These are phyloP conservation scores for Emericellopsis atlantica DNA, from an alignment of 2,329 filamentous ascomycete species.

Conservation along the genomic window DNA sequence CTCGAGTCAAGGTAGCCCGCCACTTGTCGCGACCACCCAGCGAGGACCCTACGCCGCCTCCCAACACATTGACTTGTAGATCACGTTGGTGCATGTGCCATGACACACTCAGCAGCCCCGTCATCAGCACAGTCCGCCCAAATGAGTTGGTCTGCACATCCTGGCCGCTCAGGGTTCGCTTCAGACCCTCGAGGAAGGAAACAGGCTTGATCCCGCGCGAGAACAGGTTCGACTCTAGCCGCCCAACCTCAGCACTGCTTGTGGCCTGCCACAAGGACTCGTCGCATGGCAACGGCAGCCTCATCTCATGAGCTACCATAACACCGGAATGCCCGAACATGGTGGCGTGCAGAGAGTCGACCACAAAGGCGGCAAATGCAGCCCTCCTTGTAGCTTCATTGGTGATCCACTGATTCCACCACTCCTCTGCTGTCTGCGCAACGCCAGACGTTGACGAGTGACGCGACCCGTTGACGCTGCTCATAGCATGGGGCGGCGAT, in stretches of 20 bases:
- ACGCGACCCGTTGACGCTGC: constrained; percentile 41
- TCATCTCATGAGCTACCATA: constrained; percentile 95
- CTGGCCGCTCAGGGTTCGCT: constrained; percentile 75
- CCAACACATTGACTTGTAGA: constrained; percentile 79
- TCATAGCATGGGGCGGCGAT: constrained; percentile 64
- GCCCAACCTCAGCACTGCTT: constrained; percentile 73
- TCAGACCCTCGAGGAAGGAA: constrained; percentile 82
- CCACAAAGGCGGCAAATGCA: constrained; percentile 86
- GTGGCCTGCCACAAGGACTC: constrained; percentile 87
- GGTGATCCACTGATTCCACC: constrained; percentile 94
- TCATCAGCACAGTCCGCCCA: constrained; percentile 86
- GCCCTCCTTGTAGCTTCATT: constrained; percentile 82
- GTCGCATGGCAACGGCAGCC: constrained; percentile 81
- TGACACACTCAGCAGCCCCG: constrained; percentile 80
- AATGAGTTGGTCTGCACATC: constrained; percentile 86
- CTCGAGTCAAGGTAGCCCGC: constrained; percentile 71
- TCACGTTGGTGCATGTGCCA: constrained; percentile 98
- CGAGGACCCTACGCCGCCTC: constrained; percentile 56
- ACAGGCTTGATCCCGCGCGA: constrained; percentile 74
- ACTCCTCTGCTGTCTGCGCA: constrained; percentile 67
- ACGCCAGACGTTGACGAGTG: constrained; percentile 49
- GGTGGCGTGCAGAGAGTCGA: constrained; percentile 91
- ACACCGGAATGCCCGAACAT: constrained; percentile 97
- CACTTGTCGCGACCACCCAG: constrained; percentile 85
- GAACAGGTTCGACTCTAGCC: constrained; percentile 68